Conservation (phyloP, 495 filamentous ascomycete species). For the Filosporella fistucella region DNA sequence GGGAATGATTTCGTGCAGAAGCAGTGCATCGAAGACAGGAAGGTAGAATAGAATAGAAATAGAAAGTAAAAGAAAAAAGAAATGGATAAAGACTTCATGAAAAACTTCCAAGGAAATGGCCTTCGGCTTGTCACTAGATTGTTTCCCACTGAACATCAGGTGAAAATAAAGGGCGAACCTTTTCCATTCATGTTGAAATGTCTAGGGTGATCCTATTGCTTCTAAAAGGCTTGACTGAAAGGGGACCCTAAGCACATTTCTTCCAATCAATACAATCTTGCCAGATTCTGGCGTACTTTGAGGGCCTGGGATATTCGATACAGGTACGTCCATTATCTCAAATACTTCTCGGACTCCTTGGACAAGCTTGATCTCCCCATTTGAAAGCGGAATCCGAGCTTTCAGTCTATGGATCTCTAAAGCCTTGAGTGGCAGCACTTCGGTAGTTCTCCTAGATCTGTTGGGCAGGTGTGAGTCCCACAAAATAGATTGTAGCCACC, state of each 20-base stretch:
- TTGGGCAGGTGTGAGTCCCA: conserved; percentile 72
- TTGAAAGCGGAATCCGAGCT: conserved; percentile 58
- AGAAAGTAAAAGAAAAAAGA: too few relatives aligned
- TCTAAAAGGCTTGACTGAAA: conserved; percentile 33
- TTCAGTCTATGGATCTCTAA: conserved; percentile 87
- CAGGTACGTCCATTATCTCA: conserved; percentile 70
- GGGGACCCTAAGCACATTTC: conserved; percentile 48
- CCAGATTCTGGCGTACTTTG: conserved; percentile 33
- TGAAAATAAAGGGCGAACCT: too few relatives aligned
- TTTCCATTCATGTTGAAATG: too few relatives aligned
- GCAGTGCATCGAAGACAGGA: too few relatives aligned
- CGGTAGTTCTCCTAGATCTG: neutral
- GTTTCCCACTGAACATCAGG: too few relatives aligned
- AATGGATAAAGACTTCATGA: too few relatives aligned
- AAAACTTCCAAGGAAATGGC: too few relatives aligned
- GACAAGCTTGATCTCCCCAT: conserved; percentile 67
- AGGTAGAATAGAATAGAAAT: too few relatives aligned
- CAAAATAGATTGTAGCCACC: conserved; percentile 76
- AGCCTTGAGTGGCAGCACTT: neutral
- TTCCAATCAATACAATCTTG: conserved; percentile 79
- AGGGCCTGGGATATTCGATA: conserved; percentile 21
- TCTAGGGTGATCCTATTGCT: conserved; percentile 5
- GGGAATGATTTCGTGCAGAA: too few relatives aligned
- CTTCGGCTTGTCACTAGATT: too few relatives aligned
- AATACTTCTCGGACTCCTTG: conserved; percentile 94